Evolutionary conservation across 2,329 filamentous ascomycete species (phyloP).

Genomic region (Colletotrichum cuscutae): DNA sequence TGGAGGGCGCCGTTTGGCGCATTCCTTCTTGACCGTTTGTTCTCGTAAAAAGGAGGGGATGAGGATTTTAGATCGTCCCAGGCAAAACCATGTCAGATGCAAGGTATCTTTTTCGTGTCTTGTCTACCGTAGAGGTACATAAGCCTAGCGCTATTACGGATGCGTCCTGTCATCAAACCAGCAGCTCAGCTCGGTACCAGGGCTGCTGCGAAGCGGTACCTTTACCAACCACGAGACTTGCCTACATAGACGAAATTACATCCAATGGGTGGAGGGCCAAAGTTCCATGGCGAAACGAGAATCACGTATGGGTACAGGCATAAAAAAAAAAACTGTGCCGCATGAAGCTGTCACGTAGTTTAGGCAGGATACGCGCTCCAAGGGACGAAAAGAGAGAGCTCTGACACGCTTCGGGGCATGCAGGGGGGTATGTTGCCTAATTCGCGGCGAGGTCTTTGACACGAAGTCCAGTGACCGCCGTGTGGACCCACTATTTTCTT

Average conservation of each 20-base stretch:
- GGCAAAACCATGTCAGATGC: not conserved
- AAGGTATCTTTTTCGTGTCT: not conserved
- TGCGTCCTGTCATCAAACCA: not conserved
- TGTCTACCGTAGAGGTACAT: not conserved
- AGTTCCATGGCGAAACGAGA: not conserved
- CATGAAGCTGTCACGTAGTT: slow-evolving; percentile 1
- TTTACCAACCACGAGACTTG: too few species aligned
- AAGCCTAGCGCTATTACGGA: not conserved
- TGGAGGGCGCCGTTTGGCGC: not conserved
- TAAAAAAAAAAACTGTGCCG: too few species aligned
- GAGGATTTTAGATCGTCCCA: not conserved
- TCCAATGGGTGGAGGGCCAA: slow-evolving; percentile 2
- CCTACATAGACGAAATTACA: not conserved
- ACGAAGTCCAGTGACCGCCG: slow-evolving; percentile 33
- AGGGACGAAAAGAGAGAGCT: not conserved
- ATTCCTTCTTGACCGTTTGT: slow-evolving; percentile 1
- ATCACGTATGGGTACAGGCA: not conserved
- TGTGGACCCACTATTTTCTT: not conserved
- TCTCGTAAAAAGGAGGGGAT: not conserved
- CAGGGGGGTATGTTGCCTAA: slow-evolving; percentile 33
- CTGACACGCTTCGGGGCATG: slow-evolving; percentile 3
- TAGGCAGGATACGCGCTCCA: slow-evolving; percentile 27
- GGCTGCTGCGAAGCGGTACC: not conserved
- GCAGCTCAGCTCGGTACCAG: not conserved
- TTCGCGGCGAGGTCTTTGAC: slow-evolving; percentile 14